Evolutionary conservation across 257 asterid genomes (phyloP), one percentile per base, ranked within the genome.

Genomic region (Nemophila menziesii): DNA sequence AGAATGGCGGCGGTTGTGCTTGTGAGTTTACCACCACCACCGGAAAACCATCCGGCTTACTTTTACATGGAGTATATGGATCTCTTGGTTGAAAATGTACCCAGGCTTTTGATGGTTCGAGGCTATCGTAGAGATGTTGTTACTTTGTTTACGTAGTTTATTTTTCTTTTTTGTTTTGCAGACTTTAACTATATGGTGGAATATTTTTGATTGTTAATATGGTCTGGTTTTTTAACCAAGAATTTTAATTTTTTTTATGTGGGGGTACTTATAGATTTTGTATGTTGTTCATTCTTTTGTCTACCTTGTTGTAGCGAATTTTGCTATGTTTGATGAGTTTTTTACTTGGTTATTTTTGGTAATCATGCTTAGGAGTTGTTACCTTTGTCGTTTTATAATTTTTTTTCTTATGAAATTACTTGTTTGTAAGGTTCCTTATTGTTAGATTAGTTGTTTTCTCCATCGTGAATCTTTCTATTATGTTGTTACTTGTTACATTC

Each of bases 11-110:
- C 98, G 0, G 94, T 85, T 2, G 98, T 89, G 16, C 83, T 89
- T 43, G 98, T 89, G 47, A 89, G 98, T 38, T 77, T 89, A 5
- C 98, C 96, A 0, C 93, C 98, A 2, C 98, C 98, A 5, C 98
- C 98, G 8, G 10, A 61, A 56, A 81, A 74, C 62, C 98, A 89
- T 43, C 96, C 98, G 0, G 71, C 83, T 1, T 80, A 82, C 49
- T 84, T 84, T 55, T 89, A 80, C 56, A 89, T 89, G 98, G 98
- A 89, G 73, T 89, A 89, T 60, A 66, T 89, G 98, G 98, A 89
- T 40, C 63, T 80, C 16, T 70, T 89, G 79, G 98, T 89, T 16
- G 96, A 89, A 54, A 84, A 84, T 54, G 92, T 89, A 69, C 96
- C 90, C 8, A 79, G 98, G 71, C 84, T 89, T 48, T 66, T 89